Evolutionary conservation across 495 filamentous ascomycete genomes (phyloP), one percentile per base, ranked within the genome.

Genomic region (Penicillium salamii): DNA sequence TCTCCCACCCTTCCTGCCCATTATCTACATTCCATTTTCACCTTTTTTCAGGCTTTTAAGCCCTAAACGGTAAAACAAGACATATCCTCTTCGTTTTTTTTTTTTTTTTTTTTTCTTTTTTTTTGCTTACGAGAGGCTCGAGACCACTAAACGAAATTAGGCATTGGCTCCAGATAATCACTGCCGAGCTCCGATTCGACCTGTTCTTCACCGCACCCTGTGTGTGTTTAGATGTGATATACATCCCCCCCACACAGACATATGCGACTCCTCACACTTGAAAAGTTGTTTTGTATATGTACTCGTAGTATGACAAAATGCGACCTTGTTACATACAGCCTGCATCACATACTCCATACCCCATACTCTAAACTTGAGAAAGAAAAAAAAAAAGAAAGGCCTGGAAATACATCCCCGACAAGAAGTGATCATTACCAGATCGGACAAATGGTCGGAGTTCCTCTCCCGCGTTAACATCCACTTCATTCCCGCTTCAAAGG

Each of bases 221-320:
- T 19, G 13, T 38, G 18, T 11, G n/a, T 19, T 23, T 45, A 24
- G 26, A 40, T 48, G 46, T 48, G 46, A 48, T 48, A 48, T 48
- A 48, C 35, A 48, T 34, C 21, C 44, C 17, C 34, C 43, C 31
- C 21, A 26, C 26, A 18, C 28, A 43, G 24, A 32, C 35, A 28
- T 9, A 39, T 18, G 21, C 36, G 19, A 23, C 36, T 39, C 18
- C 36, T 39, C 18, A 39, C 18, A 39, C 36, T 18, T 12, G 15
- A 18, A 15, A 37, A 37, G n/a, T 7, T 32, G 12, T 32, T n/a
- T n/a, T n/a, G n/a, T n/a, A n/a, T n/a, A n/a, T n/a, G n/a, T n/a
- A n/a, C n/a, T n/a, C n/a, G 29, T 12, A 32, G 29, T 32, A 32
- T 32, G 29, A 32, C 29, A 32, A 32, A 32, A 32, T 32, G 29